Base-by-base conservation (phyloP, 169 alveolate genomes). In the Neospora caninum region DNA sequence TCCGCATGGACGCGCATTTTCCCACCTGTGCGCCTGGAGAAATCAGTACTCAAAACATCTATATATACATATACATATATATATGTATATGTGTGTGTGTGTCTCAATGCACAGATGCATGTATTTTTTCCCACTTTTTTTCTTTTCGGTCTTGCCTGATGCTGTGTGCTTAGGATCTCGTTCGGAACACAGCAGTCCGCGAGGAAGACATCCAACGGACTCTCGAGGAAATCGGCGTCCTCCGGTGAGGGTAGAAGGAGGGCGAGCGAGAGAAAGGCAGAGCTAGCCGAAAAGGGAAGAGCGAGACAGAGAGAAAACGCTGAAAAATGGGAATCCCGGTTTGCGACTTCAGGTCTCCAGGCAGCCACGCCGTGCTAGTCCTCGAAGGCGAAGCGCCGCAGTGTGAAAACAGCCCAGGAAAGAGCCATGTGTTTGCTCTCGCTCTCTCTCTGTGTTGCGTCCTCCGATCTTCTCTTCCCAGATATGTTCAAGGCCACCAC, bases 401-500 rank as follows among this genome's bases (percentile, higher is more conserved):
- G 22, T 49, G 58, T 49, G 58, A 13, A 49, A 13, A 49, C 58
- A 82, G 67, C n/a, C 41, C 9, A 38, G 41, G 88, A 10, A 9
- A 34, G 34, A 38, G 86, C 13, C 1, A 80, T 80, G 88, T 34
- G 13, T 34, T 10, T 18, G 34, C 82, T 18, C 18, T 69, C 82
- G 4, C 16, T 69, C 16, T 69, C 34, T 69, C 38, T 69, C 82
- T 69, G 16, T 69, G 82, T 80, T 31, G 34, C 53, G 22, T 31
- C 4, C 7, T 45, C 82, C 93, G 43, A 94, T 95, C 41, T 92
- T 53, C 80, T 89, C 78, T 94, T 87, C 93, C 88, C 92, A 95
- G 94, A 54, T 93, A 93, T 67, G 86, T 84, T 45, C 89, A 49
- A 80, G 96, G 96, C 31, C 95, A 87, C 94, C 97, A 43, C 93